Base-by-base conservation (phyloP, 495 filamentous ascomycete genomes). In the Xanthoparmelia taractica region DNA sequence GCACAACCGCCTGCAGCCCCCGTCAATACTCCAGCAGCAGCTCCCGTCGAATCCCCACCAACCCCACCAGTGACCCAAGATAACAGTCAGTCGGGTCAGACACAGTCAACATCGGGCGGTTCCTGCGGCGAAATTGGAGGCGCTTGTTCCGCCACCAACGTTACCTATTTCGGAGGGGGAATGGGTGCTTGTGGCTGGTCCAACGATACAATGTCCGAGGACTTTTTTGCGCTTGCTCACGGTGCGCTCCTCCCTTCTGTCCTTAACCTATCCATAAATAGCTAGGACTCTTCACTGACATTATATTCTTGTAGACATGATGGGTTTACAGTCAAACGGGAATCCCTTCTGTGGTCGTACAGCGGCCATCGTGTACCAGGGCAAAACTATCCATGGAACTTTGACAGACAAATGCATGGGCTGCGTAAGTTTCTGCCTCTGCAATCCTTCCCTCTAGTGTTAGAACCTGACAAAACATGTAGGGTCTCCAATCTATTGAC, bases 321-420 rank as follows among this genome's bases (percentile, higher is more conserved):
- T 87, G 82, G 79, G 74, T 63, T 76, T 77, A 58, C 77, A 79
- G 58, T 68, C 76, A 36, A 76, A 77, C 67, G 81, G 63, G 33
- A 75, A 90, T 72, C 75, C 77, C 47, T 80, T 80, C 74, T 93
- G 89, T 74, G 85, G 83, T 72, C 81, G 82, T 75, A 81, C 73
- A 48, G 84, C 89, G 72, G 84, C 80, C 45, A 81, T 92, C 75
- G 73, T 64, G 29, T 75, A 77, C 66, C 71, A 73, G 37, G 86
- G 85, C 73, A 83, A 82, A 72, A 27, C 60, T 18, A 37, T 80
- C 80, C 23, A 68, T 70, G 87, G 82, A 43, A 78, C 60, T 17
- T 82, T 90, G 56, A 83, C 82, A 47, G 89, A 93, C 80, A 88
- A 89, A 76, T 93, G 89, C 78, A 81, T 81, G 71, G 86, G 87